phyloP scores from a whole-genome alignment of 2,329 filamentous ascomycete species.

The Epichloe coenophiala region DNA sequence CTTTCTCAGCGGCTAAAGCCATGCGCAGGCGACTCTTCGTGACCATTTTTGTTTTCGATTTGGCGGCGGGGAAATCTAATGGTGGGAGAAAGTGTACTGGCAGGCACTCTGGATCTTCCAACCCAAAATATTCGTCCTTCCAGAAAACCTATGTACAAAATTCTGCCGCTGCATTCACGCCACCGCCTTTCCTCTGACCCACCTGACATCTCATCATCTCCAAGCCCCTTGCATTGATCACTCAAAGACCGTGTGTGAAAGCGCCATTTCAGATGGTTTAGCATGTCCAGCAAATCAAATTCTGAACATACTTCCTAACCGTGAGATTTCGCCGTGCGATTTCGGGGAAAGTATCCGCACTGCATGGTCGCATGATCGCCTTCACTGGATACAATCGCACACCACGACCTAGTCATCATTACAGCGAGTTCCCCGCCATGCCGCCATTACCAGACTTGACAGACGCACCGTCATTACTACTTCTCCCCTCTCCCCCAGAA shows the following conservation, averaged over 20 bases:
- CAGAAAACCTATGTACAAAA: constrained; percentile 3
- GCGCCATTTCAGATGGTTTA: background rate
- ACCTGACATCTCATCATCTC: background rate
- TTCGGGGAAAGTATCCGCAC: no score
- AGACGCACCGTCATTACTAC: constrained; percentile 33
- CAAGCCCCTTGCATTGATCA: no score
- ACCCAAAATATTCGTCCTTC: background rate
- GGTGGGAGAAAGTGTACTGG: background rate
- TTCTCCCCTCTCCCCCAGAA: constrained; percentile 50
- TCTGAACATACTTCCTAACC: background rate
- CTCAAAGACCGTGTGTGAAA: no score
- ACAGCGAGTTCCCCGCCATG: background rate
- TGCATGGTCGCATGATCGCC: no score
- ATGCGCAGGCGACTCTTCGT: constrained; percentile 37
- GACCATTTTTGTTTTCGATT: constrained; percentile 19
- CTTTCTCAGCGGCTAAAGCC: constrained; percentile 42
- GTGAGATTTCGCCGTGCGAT: no score
- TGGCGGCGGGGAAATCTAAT: background rate
- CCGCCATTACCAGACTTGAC: background rate
- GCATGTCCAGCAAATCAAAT: background rate
- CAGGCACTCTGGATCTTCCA: background rate
- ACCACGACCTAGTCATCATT: background rate
- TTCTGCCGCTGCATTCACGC: constrained; percentile 3
- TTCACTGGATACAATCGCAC: background rate
- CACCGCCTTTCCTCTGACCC: background rate